Base-by-base conservation (phyloP, 371 early-diverging fungal species). In the Chytridium lagenaria region DNA sequence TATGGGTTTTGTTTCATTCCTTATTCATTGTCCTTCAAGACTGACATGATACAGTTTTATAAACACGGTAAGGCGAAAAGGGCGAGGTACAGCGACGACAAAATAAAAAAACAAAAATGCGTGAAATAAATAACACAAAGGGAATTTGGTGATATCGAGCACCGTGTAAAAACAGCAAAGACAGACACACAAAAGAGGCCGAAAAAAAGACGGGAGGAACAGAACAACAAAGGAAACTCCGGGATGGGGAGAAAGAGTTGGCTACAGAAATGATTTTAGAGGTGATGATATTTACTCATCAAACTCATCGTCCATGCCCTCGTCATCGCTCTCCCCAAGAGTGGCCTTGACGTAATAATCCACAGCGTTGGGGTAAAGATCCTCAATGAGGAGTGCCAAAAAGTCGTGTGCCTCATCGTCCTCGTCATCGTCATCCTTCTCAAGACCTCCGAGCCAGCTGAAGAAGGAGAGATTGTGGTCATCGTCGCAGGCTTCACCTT, bases 401-500 rank as follows among this genome's bases (percentile, higher is more conserved):
- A n/a, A n/a, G n/a, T n/a, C n/a, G n/a, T n/a, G n/a, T n/a, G n/a
- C n/a, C 23, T 31, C 31, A 5, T 12, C 15, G 34, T 7, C 23
- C 10, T 63, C 22, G 31, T 31, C 34, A 7, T 5, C 31, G 34
- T 63, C 63, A 63, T 19, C 63, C 31, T 3, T 16, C 16, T 63
- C 34, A 7, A 7, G 33, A 23, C 34, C 34, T 7, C 7, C 2
- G 16, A 63, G 38, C 63, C 63, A 63, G 63, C 38, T 23, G 34
- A 63, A 63, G 63, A 63, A 63, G 63, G 63, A 63, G 22, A 38
- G 23, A 2, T 5, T 3, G 63, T 63, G 63, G 34, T 63, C 63
- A 33, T 63, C 31, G 33, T 63, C 63, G 23, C 63, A 63, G 7
- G 12, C 63, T 23, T 63, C 63, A 33, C 63, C 63, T 15, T 63